Percentiles rank a stretch among this genome's conserved stretches.
These are phyloP conservation scores for Pyronema omphalodes DNA, from an alignment of 495 filamentous ascomycete species.

Conservation along the genomic window DNA sequence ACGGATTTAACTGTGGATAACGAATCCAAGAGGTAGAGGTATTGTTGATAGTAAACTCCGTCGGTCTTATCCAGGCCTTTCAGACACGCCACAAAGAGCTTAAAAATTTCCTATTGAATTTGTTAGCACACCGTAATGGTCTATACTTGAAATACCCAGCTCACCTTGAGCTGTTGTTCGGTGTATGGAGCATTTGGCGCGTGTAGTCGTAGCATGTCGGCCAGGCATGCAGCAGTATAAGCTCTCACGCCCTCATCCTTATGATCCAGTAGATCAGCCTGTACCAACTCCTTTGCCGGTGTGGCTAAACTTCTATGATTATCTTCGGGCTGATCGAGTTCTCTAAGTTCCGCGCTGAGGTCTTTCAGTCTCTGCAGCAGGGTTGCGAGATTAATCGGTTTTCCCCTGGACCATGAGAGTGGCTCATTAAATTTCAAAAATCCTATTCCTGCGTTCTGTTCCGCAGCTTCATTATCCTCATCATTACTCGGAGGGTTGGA, in stretches of 20 bases:
- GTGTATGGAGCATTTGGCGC: slow-evolving; percentile 94
- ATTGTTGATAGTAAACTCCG: slow-evolving; percentile 79
- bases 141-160: not conserved
- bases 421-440: slow-evolving; percentile 61
- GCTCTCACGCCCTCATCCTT: slow-evolving; percentile 87
- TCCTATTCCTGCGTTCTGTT: slow-evolving; percentile 3
- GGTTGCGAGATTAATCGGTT: slow-evolving; percentile 60
- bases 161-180: slow-evolving; percentile 69
- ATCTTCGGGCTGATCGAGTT: slow-evolving; percentile 72
- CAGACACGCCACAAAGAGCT: slow-evolving; percentile 62
- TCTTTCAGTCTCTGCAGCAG: slow-evolving; percentile 62
- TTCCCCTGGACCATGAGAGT: slow-evolving; percentile 81
- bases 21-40: slow-evolving; percentile 74
- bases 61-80: slow-evolving; percentile 74
- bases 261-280: slow-evolving; percentile 62
- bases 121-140: not conserved
- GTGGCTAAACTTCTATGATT: slow-evolving; percentile 61
- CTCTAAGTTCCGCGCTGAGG: slow-evolving; percentile 65
- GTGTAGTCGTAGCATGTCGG: slow-evolving; percentile 84
- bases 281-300: slow-evolving; percentile 77
- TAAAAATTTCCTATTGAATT: slow-evolving; percentile 72
- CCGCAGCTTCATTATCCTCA: slow-evolving; percentile 16
- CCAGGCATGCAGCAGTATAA: slow-evolving; percentile 71
- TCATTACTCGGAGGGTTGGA: slow-evolving; percentile 17
- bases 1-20: slow-evolving; percentile 88